Percentiles rank a stretch among this genome's conserved stretches.
phyloP scores from a whole-genome alignment of 78 protist genomes.

The Blattamonas nauphoetae region DNA sequence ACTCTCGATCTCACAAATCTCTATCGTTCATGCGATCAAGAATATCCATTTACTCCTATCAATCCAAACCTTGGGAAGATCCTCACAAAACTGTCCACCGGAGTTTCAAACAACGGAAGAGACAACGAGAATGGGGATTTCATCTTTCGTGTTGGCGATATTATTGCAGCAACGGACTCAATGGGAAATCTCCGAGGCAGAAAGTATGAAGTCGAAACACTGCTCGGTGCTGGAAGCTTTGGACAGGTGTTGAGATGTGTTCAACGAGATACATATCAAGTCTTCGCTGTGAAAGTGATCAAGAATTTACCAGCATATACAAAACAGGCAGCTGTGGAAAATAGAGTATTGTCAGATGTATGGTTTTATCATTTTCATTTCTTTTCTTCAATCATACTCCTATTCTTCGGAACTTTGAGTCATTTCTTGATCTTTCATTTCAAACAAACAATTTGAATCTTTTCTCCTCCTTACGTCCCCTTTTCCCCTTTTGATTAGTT shows the following conservation, averaged over 20 bases:
- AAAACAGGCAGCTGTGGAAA: neutral
- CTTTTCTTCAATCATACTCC: too few species aligned
- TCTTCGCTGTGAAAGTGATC: neutral
- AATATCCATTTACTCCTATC: too few species aligned
- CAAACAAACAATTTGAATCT: too few species aligned
- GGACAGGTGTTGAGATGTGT: neutral
- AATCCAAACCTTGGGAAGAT: too few species aligned
- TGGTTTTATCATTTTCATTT: neutral
- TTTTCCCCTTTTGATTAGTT: too few species aligned
- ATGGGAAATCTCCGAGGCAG: neutral
- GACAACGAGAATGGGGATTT: conserved; percentile 9
- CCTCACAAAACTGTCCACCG: neutral
- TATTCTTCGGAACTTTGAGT: neutral
- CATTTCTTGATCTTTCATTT: neutral
- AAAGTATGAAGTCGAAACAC: neutral
- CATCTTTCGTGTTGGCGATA: neutral
- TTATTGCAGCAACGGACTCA: neutral
- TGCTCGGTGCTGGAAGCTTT: neutral
- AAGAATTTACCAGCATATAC: conserved; percentile 7
- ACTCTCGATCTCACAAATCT: too few species aligned
- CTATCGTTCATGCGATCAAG: too few species aligned
- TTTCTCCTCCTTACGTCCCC: too few species aligned
- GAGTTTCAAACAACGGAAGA: neutral
- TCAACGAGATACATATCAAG: neutral
- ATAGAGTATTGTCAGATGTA: neutral